phyloP scores from a whole-genome alignment of 352 stramenopile species.

The Pythium volutum region DNA sequence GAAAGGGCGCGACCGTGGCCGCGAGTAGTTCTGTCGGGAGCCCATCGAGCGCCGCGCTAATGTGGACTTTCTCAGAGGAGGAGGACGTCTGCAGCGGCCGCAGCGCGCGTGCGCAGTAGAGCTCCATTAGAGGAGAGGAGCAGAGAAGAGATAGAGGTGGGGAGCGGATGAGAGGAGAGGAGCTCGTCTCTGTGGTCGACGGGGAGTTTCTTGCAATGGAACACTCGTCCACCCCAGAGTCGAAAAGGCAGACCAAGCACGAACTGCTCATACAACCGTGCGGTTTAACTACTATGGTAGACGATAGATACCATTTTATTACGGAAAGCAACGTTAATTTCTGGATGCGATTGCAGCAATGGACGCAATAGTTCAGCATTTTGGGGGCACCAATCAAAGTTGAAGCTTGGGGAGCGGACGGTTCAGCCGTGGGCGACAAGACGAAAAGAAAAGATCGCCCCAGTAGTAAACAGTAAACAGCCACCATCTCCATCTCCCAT shows the following conservation, averaged over 20 bases:
- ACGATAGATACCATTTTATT: neutral
- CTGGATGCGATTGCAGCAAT: neutral
- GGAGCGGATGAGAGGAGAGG: neutral
- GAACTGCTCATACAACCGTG: neutral
- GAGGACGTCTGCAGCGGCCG: conserved; percentile 6
- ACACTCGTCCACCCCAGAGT: too few species aligned
- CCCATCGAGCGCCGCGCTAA: conserved; percentile 6
- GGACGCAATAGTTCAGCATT: neutral
- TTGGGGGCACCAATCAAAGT: neutral
- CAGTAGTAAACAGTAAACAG: too few species aligned
- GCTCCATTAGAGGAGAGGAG: conserved; percentile 3
- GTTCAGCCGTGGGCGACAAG: too few species aligned
- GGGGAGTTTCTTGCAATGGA: neutral
- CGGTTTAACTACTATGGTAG: neutral
- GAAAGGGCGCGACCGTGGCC: conserved; percentile 16
- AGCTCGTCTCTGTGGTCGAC: conserved; percentile 17
- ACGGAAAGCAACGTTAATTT: neutral
- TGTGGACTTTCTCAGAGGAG: neutral
- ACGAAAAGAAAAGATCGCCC: too few species aligned
- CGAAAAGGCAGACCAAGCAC: too few species aligned
- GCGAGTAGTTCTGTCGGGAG: conserved; percentile 25
- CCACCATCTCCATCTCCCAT: too few species aligned
- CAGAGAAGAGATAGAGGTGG: neutral
- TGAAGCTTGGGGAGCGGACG: neutral
- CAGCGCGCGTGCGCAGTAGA: conserved; percentile 15